Evolutionary conservation across 768 basidiomycete species (phyloP).

Genomic region (Agaricus blazei): DNA sequence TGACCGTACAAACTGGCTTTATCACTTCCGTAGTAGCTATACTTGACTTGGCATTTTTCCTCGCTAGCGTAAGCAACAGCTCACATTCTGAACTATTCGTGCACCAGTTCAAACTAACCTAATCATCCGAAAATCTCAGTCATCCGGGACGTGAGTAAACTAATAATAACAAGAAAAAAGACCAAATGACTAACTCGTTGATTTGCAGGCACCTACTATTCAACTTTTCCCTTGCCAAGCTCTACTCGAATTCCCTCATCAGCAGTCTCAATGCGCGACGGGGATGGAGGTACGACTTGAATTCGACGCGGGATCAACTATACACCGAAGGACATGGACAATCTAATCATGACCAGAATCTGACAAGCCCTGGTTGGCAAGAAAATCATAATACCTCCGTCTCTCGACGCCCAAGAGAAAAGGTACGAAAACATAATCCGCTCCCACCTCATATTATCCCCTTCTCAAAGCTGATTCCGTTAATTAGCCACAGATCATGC

Average conservation of each 20-base stretch:
- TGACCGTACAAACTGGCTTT: conserved; percentile 33
- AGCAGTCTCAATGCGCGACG: neutral
- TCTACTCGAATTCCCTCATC: conserved; percentile 1
- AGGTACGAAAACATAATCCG: neutral
- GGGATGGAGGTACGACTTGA: neutral
- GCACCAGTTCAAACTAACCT: too few species aligned
- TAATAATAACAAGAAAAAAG: too few species aligned
- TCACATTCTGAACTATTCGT: too few species aligned
- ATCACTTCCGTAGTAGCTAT: conserved; percentile 28
- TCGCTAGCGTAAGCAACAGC: conserved; percentile 18
- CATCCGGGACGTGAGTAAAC: conserved; percentile 11
- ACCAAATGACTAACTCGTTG: neutral
- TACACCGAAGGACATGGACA: too few species aligned
- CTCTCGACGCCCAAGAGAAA: neutral
- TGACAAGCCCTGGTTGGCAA: neutral
- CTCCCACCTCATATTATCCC: neutral
- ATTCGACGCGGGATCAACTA: too few species aligned
- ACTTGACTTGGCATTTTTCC: conserved; percentile 27
- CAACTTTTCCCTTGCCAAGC: conserved; percentile 22
- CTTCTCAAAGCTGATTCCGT: neutral
- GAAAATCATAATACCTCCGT: neutral
- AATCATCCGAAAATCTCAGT: neutral
- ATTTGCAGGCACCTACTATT: conserved; percentile 28
- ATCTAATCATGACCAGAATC: neutral
- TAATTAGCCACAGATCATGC: neutral